Evolutionary conservation across 2,329 filamentous ascomycete genomes (phyloP).

Genomic region (Paracamarosporium sp.): DNA sequence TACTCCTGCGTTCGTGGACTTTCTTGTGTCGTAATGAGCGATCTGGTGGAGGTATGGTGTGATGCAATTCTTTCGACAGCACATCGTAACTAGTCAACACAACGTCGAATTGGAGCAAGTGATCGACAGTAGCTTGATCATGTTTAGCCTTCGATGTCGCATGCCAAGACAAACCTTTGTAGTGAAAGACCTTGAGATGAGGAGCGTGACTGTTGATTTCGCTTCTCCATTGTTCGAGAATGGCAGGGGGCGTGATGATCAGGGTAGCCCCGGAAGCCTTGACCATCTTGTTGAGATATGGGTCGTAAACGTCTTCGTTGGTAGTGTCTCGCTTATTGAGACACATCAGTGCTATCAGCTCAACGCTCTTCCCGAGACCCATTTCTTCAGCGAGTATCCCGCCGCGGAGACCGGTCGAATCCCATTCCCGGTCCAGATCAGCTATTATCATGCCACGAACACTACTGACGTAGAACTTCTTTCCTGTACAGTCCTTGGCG

Average conservation of each 20-base stretch:
- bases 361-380: constrained; percentile 82
- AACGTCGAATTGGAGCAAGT: constrained; percentile 61
- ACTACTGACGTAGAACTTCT: constrained; percentile 64
- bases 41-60: constrained; percentile 72
- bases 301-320: constrained; percentile 40
- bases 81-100: constrained; percentile 71
- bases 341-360: constrained; percentile 74
- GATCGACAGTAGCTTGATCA: constrained; percentile 51
- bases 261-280: constrained; percentile 63
- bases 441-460: constrained; percentile 66
- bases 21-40: constrained; percentile 71
- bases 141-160: constrained; percentile 36
- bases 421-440: constrained; percentile 55
- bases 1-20: constrained; percentile 70
- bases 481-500: constrained; percentile 55
- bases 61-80: constrained; percentile 82
- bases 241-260: constrained; percentile 68
- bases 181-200: constrained; percentile 61
- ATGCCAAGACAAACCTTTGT: constrained; percentile 56
- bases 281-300: constrained; percentile 53
- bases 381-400: constrained; percentile 82
- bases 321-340: constrained; percentile 59
- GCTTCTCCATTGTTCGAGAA: constrained; percentile 68
- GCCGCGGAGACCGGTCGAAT: constrained; percentile 50
- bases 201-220: constrained; percentile 67